Percentiles rank a stretch among this genome's conserved stretches.
Evolutionary conservation across 306 rosid species (phyloP).

Genomic region (Rubus idaeus): DNA sequence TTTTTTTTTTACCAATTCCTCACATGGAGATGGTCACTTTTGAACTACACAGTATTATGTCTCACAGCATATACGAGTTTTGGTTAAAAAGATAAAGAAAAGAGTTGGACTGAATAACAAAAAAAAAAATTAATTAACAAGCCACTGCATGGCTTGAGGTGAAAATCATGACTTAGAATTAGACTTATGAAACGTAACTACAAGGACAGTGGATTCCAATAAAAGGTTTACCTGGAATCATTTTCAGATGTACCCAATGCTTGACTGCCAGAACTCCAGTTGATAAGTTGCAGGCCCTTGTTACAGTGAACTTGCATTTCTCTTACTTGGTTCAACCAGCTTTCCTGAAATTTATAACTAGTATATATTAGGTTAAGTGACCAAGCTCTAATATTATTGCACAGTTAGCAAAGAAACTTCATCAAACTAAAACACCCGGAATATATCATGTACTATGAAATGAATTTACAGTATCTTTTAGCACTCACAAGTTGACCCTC

Average conservation of each 20-base stretch:
- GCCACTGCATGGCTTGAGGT: neutral
- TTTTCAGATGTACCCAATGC: slow-evolving; percentile 50
- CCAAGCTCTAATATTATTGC: neutral
- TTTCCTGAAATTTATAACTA: slow-evolving; percentile 63
- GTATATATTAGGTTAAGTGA: slow-evolving; percentile 12
- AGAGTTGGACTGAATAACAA: neutral
- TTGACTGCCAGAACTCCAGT: slow-evolving; percentile 39
- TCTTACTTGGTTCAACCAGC: slow-evolving; percentile 87
- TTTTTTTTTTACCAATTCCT: neutral
- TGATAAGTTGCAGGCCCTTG: slow-evolving; percentile 65
- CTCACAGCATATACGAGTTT: neutral
- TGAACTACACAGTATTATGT: neutral
- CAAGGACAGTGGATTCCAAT: neutral
- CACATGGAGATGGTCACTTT: neutral
- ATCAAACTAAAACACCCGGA: neutral
- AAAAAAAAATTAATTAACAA: neutral
- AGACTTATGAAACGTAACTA: neutral
- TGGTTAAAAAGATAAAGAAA: neutral
- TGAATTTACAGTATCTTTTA: neutral
- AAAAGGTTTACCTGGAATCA: slow-evolving; percentile 51
- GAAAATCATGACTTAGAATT: neutral
- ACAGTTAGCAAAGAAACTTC: neutral
- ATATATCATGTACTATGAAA: neutral
- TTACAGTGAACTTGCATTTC: slow-evolving; percentile 84
- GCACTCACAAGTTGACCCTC: slow-evolving; percentile 87